Conservation (phyloP, 352 stramenopile species). For the Globisporangium paddicum region DNA sequence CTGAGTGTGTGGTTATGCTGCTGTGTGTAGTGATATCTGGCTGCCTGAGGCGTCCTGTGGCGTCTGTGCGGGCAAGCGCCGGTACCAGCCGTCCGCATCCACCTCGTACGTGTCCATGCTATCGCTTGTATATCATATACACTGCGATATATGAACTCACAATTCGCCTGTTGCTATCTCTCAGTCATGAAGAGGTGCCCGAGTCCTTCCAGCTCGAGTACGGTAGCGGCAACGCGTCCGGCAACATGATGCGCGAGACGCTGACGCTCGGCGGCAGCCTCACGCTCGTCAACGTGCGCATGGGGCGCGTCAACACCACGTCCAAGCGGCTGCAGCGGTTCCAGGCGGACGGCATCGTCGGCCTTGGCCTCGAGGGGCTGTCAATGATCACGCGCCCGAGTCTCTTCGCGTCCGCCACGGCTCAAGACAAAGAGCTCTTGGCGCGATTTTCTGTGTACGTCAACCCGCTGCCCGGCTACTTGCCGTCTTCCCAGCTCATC, state of each 20-base stretch:
- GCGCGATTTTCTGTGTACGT: constrained; percentile 63
- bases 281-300: constrained; percentile 29
- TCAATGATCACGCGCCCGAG: constrained; percentile 52
- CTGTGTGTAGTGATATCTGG: constrained; percentile 45
- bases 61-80: constrained; percentile 34
- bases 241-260: constrained; percentile 41
- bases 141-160: neutral
- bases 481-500: constrained; percentile 48
- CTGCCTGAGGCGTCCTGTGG: constrained; percentile 34
- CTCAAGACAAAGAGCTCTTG: constrained; percentile 20
- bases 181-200: constrained; percentile 10
- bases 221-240: constrained; percentile 51
- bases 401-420: constrained; percentile 19
- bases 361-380: constrained; percentile 45
- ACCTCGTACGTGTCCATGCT: constrained; percentile 19
- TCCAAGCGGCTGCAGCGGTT: constrained; percentile 46
- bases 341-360: constrained; percentile 62
- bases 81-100: constrained; percentile 35
- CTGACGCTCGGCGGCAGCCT: constrained; percentile 33
- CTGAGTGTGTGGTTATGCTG: neutral
- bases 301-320: constrained; percentile 41
- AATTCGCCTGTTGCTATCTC: constrained; percentile 5
- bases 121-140: neutral
- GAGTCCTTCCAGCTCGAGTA: constrained; percentile 59
- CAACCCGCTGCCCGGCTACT: constrained; percentile 38